Base-by-base conservation (phyloP, 1,284 basidiomycete species). In the Pyrrhoderma lamaoense region DNA sequence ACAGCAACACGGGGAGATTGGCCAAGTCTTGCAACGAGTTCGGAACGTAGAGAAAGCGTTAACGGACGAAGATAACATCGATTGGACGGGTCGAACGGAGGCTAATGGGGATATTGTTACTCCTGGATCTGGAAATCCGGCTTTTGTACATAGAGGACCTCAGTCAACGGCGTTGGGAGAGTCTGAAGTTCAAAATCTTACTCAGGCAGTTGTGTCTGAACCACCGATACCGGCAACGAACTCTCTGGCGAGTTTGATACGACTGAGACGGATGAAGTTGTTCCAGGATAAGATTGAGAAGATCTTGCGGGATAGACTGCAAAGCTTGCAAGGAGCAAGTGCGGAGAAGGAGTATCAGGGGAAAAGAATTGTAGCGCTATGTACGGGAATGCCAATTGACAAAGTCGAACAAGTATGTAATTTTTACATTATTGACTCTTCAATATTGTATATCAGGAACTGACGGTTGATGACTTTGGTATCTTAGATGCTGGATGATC, bases 281-380 rank as follows among this genome's bases (percentile, higher is more conserved):
- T 97, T 93, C 93, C 83, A 95, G 63, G 66, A 75, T 48, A 75
- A 90, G 52, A 81, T 89, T 66, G 83, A 90, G 60, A 74, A 78
- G 53, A 63, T 94, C 47, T 77, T 94, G 62, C 75, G 82, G 53
- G 74, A 77, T 55, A 73, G 87, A 54, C 66, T 95, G 52, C 74
- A 77, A 58, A 76, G 77, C 37, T 67, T 95, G 56, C 82, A 89
- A 59, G 88, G 88, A 36, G 83, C 84, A 42, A 86, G 83, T 62
- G 84, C 85, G 13, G 88, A 88, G 66, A 91, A 89, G 66, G 87
- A 93, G 62, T 85, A 85, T 59, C 84, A 90, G 67, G 96, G 90
- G 70, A 86, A 91, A 67, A 91, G 85, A 68, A 86, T 97, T 55
- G 87, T 98, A 18, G 83, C 91, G 19, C 70, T 95, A 49, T 95